These are phyloP conservation scores for Bisporella sp. DNA, from an alignment of 2,329 filamentous ascomycete genomes.

Conservation along the genomic window DNA sequence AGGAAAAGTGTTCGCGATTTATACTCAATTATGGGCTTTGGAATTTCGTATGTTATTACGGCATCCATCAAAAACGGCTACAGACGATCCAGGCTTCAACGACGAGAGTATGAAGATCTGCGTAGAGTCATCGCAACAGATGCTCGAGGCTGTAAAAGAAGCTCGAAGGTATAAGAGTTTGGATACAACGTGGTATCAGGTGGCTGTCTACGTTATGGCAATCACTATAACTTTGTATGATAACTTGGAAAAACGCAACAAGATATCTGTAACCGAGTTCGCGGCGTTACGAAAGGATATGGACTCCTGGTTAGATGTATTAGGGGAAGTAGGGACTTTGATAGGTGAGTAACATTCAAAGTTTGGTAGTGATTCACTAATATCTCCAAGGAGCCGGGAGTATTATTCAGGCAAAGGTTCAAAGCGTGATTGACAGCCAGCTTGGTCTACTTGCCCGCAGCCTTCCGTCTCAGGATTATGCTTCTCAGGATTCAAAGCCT, in stretches of 20 bases:
- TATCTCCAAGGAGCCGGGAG: constrained; percentile 35
- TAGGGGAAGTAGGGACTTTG: constrained; percentile 59
- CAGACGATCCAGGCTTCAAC: constrained; percentile 46
- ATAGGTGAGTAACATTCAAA: constrained; percentile 47
- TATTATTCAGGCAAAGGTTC: constrained; percentile 40
- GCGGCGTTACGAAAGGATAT: constrained; percentile 58
- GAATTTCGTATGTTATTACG: constrained; percentile 54
- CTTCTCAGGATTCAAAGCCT: constrained; percentile 12
- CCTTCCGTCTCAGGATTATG: constrained; percentile 33
- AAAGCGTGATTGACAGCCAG: constrained; percentile 39
- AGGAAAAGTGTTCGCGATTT: constrained; percentile 44
- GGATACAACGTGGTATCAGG: constrained; percentile 73
- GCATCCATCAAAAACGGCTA: constrained; percentile 54
- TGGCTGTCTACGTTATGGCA: constrained; percentile 64
- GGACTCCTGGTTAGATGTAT: constrained; percentile 60
- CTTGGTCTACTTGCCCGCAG: constrained; percentile 37
- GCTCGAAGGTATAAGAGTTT: constrained; percentile 59
- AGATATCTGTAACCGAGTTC: constrained; percentile 51
- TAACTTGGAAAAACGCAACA: constrained; percentile 58
- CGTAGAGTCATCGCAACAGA: constrained; percentile 56
- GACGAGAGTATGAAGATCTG: constrained; percentile 59
- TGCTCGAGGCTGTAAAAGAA: constrained; percentile 52
- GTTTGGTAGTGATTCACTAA: constrained; percentile 1
- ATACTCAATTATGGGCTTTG: constrained; percentile 44
- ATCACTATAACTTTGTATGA: constrained; percentile 67